Conservation (phyloP, 352 stramenopile species). For the Pythium dissimile region DNA sequence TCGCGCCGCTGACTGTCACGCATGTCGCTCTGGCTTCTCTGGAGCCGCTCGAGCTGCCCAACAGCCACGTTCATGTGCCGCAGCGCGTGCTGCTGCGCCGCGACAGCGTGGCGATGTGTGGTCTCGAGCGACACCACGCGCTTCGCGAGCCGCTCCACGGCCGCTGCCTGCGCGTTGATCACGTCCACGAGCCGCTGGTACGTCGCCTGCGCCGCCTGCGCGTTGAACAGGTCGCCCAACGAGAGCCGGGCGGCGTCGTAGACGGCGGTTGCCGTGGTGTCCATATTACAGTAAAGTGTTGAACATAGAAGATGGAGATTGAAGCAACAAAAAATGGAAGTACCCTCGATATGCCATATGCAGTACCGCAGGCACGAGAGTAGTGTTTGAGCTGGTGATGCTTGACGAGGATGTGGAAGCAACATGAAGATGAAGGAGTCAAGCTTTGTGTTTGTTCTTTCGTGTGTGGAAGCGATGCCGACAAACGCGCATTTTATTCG, state of each 20-base stretch:
- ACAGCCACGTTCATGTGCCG: constrained; percentile 20
- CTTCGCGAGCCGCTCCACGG: constrained; percentile 32
- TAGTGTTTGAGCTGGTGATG: neutral
- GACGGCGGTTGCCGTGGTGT: neutral
- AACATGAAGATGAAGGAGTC: neutral
- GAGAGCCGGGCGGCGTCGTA: constrained; percentile 5
- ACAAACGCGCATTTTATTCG: constrained; percentile 78
- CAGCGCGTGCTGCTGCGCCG: constrained; percentile 23
- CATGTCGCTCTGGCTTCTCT: neutral
- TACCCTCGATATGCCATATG: too few relatives aligned
- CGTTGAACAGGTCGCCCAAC: constrained; percentile 55
- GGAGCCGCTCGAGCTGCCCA: constrained; percentile 12
- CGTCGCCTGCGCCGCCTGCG: constrained; percentile 39
- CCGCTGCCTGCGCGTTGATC: constrained; percentile 50
- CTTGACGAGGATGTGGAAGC: neutral
- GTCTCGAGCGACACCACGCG: constrained; percentile 30
- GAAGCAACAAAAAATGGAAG: constrained; percentile 1
- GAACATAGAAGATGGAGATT: neutral
- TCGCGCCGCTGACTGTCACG: neutral
- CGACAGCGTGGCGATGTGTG: constrained; percentile 23
- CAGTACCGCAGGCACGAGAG: neutral
- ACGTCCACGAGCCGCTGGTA: constrained; percentile 59
- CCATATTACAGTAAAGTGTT: too few relatives aligned
- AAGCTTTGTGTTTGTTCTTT: neutral
- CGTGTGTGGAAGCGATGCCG: constrained; percentile 34